Percentiles rank a stretch among this genome's conserved stretches.
These are phyloP conservation scores for Tinospora cordifolia DNA, from an alignment of 164 flowering plant genomes.

Conservation along the genomic window DNA sequence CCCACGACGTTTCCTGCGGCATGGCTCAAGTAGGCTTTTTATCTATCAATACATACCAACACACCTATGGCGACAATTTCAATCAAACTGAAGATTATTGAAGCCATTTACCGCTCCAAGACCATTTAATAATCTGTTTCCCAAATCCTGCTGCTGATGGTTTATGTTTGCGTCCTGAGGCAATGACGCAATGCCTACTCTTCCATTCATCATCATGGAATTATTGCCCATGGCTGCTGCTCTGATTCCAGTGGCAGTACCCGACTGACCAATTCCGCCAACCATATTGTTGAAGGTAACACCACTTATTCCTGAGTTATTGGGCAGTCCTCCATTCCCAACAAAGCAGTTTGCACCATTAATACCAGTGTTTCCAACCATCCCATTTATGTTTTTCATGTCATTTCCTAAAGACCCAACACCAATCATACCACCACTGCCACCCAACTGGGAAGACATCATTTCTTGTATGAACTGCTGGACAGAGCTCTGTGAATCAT, in stretches of 20 bases:
- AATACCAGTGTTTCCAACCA: slow-evolving; percentile 32
- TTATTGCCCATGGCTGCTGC: slow-evolving; percentile 53
- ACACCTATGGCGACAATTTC: slow-evolving; percentile 54
- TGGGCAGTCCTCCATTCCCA: slow-evolving; percentile 39
- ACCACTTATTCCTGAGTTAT: slow-evolving; percentile 36
- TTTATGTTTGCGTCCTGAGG: slow-evolving; percentile 45
- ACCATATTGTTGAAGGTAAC: slow-evolving; percentile 47
- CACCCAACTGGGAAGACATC: slow-evolving; percentile 62
- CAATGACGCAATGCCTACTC: slow-evolving; percentile 47
- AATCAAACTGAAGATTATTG: slow-evolving; percentile 75
- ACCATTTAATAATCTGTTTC: slow-evolving; percentile 62
- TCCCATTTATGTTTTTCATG: slow-evolving; percentile 54
- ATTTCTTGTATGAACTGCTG: slow-evolving; percentile 82
- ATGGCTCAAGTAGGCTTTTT: slow-evolving; percentile 27
- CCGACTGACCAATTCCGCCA: slow-evolving; percentile 45
- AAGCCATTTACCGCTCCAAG: slow-evolving; percentile 73
- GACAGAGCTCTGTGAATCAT: slow-evolving; percentile 82
- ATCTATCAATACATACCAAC: slow-evolving; percentile 1
- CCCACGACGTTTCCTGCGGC: slow-evolving; percentile 14
- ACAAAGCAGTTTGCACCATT: slow-evolving; percentile 37
- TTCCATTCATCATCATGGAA: slow-evolving; percentile 54
- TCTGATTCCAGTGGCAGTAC: slow-evolving; percentile 54
- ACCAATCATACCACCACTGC: slow-evolving; percentile 47
- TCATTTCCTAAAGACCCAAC: slow-evolving; percentile 55
- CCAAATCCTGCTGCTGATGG: slow-evolving; percentile 64